Conservation (phyloP, 345 rosid species). For the Populus alba region DNA sequence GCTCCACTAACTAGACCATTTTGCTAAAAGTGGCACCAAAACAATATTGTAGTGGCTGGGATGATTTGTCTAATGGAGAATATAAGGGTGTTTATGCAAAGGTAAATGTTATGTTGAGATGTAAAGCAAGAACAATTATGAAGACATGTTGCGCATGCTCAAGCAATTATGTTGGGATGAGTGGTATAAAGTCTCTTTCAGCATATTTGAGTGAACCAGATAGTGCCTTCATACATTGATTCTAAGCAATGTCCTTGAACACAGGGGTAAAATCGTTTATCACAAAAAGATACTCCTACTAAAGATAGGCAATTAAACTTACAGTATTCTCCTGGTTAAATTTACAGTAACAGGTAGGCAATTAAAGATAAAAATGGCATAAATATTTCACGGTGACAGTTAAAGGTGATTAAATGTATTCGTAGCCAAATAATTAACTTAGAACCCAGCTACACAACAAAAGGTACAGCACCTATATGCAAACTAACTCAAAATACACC, state of each 20-base stretch:
- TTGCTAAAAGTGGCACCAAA: conserved; percentile 21
- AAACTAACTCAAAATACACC: neutral
- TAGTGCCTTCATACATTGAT: conserved; percentile 30
- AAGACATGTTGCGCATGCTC: conserved; percentile 49
- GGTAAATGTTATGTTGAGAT: conserved; percentile 27
- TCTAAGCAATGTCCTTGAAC: conserved; percentile 15
- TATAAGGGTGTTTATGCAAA: conserved; percentile 27
- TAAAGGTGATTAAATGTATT: neutral
- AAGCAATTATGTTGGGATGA: conserved; percentile 38
- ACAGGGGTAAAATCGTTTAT: conserved; percentile 6
- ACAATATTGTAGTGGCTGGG: conserved; percentile 11
- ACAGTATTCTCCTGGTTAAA: neutral
- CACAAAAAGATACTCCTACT: neutral
- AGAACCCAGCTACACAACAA: neutral
- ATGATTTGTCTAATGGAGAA: conserved; percentile 28
- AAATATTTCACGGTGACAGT: neutral
- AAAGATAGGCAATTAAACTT: neutral
- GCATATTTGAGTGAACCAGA: conserved; percentile 24
- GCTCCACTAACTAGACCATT: conserved; percentile 36
- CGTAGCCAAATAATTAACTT: neutral
- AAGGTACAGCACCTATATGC: neutral
- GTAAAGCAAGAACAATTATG: conserved; percentile 42
- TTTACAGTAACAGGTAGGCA: neutral
- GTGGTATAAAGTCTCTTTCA: conserved; percentile 33
- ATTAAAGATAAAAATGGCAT: neutral